Evolutionary conservation across 208 protist genomes (phyloP).

Genomic region (Trypanosoma avium): DNA sequence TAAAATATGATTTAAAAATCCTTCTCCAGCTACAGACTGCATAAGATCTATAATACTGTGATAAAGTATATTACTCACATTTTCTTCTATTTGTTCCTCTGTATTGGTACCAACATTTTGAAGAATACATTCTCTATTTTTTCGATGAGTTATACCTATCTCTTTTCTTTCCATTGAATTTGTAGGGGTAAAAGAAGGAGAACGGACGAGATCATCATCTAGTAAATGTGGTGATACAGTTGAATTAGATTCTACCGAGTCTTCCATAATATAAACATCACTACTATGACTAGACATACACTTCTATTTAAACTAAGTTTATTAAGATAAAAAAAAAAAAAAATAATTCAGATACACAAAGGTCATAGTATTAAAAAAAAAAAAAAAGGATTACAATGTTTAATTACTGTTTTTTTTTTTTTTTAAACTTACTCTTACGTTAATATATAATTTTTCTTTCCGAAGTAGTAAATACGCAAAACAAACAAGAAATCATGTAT

Average conservation of each 20-base stretch:
- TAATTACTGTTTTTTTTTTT: no score
- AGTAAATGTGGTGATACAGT: background rate
- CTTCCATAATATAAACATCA: conserved; percentile 31
- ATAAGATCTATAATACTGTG: conserved; percentile 24
- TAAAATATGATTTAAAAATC: conserved; percentile 12
- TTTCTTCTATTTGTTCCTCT: conserved; percentile 5
- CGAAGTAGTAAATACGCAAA: background rate
- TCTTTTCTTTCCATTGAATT: background rate
- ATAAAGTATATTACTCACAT: conserved; percentile 12
- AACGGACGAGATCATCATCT: no score
- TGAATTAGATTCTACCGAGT: background rate
- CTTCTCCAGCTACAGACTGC: conserved; percentile 21
- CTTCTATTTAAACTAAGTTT: background rate
- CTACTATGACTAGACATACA: conserved; percentile 31
- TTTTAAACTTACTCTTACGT: no score
- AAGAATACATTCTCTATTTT: background rate
- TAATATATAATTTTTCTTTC: no score
- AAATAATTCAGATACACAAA: background rate
- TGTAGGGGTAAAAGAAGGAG: conserved; percentile 4
- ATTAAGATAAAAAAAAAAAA: background rate
- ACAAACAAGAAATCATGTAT: background rate
- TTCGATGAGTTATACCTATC: background rate
- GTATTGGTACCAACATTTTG: conserved; percentile 18
- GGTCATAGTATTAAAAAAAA: background rate
- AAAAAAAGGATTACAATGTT: background rate